These are phyloP conservation scores for Ruellia speciosa DNA, from an alignment of 305 asterid genomes.

Conservation along the genomic window DNA sequence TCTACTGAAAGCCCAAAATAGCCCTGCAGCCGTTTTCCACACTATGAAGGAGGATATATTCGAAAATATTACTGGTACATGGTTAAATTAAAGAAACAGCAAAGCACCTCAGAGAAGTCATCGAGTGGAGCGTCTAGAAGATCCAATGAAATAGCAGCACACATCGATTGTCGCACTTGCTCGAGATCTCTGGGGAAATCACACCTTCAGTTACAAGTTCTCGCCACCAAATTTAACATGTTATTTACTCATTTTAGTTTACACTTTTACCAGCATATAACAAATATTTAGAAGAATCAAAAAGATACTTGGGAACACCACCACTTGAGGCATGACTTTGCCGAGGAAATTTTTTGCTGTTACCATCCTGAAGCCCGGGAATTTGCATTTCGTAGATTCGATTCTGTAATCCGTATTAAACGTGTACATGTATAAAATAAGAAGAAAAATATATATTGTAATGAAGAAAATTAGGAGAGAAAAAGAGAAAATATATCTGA, in stretches of 20 bases:
- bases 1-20: constrained; percentile 58
- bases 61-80: too few relatives aligned
- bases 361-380: too few relatives aligned
- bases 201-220: neutral
- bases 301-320: too few relatives aligned
- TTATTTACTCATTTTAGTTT: neutral
- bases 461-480: too few relatives aligned
- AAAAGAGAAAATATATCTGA: too few relatives aligned
- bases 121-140: constrained; percentile 63
- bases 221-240: neutral
- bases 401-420: too few relatives aligned
- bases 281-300: neutral
- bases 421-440: too few relatives aligned
- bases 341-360: too few relatives aligned
- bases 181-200: constrained; percentile 44
- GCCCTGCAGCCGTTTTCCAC: constrained; percentile 45
- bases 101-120: constrained; percentile 66
- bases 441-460: too few relatives aligned
- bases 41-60: neutral
- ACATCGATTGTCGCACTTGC: constrained; percentile 58
- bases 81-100: constrained; percentile 12
- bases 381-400: too few relatives aligned
- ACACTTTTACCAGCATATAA: neutral
- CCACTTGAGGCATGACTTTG: too few relatives aligned
- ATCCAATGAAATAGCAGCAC: constrained; percentile 61